Evolutionary conservation across 1,284 basidiomycete genomes (phyloP).

Genomic region (Austroboletus olivaceoglutinosus): DNA sequence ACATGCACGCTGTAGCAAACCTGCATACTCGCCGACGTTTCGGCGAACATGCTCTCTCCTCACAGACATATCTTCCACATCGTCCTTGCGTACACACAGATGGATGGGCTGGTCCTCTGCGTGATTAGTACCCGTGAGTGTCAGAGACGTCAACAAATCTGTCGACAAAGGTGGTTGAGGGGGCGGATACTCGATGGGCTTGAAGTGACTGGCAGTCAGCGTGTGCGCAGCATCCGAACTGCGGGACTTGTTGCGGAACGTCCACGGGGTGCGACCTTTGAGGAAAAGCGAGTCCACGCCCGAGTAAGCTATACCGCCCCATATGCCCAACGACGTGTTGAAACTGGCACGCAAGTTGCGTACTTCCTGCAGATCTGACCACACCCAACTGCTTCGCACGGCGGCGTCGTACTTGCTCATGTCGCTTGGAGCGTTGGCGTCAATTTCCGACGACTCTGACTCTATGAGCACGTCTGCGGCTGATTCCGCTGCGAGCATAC

Average conservation of each 20-base stretch:
- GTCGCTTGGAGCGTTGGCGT: conserved; percentile 46
- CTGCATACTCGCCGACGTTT: conserved; percentile 84
- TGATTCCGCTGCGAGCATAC: conserved; percentile 94
- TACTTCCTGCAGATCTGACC: conserved; percentile 86
- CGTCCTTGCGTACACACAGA: conserved; percentile 67
- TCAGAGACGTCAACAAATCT: conserved; percentile 89
- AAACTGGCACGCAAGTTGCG: conserved; percentile 93
- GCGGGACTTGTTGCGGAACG: conserved; percentile 65
- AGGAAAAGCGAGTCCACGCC: conserved; percentile 87
- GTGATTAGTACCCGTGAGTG: conserved; percentile 95
- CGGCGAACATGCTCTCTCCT: conserved; percentile 67
- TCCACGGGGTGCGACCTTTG: conserved; percentile 90
- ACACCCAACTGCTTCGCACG: conserved; percentile 84
- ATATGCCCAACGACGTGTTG: conserved; percentile 80
- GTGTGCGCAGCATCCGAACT: conserved; percentile 73
- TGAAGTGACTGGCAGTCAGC: conserved; percentile 62
- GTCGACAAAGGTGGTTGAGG: conserved; percentile 93
- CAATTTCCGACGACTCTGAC: conserved; percentile 13
- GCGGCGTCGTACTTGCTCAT: conserved; percentile 76
- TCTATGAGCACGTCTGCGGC: conserved; percentile 65
- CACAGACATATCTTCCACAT: conserved; percentile 47
- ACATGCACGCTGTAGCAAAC: conserved; percentile 85
- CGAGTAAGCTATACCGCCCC: conserved; percentile 88
- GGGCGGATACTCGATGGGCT: conserved; percentile 87
- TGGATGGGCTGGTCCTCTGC: conserved; percentile 95